A percentile compares a stretch with the other conserved stretches of the same genome.
phyloP scores from a whole-genome alignment of 2,329 filamentous ascomycete species.

The Lasiodiplodia hormozganensis region DNA sequence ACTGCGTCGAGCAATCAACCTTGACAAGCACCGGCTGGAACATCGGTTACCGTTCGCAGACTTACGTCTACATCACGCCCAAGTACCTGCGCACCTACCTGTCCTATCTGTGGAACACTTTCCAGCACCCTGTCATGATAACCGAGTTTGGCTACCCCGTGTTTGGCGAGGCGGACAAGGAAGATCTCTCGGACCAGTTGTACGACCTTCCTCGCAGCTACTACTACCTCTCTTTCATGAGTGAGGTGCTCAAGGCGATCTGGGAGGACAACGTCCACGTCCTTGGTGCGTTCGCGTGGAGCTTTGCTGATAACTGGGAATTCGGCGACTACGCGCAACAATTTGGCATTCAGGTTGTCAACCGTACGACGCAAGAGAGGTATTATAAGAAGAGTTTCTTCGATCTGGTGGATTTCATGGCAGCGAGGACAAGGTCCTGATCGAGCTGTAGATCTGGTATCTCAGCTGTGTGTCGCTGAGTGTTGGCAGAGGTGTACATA shows the following conservation, averaged over 20 bases:
- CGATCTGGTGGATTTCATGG: slow-evolving; percentile 59
- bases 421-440: slow-evolving; percentile 33
- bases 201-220: slow-evolving; percentile 40
- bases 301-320: slow-evolving; percentile 48
- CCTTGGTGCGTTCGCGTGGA: slow-evolving; percentile 46
- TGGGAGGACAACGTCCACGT: slow-evolving; percentile 52
- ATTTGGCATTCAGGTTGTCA: slow-evolving; percentile 62
- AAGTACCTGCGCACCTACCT: slow-evolving; percentile 64
- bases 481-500: not conserved
- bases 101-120: slow-evolving; percentile 67
- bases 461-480: not conserved
- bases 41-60: slow-evolving; percentile 63
- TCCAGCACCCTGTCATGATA: slow-evolving; percentile 51
- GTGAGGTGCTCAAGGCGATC: slow-evolving; percentile 43
- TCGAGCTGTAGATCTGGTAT: not conserved
- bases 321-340: slow-evolving; percentile 58
- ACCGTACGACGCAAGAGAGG: slow-evolving; percentile 45
- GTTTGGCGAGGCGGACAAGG: slow-evolving; percentile 42
- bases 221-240: slow-evolving; percentile 45
- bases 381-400: slow-evolving; percentile 49
- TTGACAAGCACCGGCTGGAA: slow-evolving; percentile 60
- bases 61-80: slow-evolving; percentile 66
- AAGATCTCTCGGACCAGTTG: slow-evolving; percentile 39
- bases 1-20: slow-evolving; percentile 49
- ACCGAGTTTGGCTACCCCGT: slow-evolving; percentile 48